Conservation (phyloP, 208 protist genomes). For the Wallacemonas sp. region DNA sequence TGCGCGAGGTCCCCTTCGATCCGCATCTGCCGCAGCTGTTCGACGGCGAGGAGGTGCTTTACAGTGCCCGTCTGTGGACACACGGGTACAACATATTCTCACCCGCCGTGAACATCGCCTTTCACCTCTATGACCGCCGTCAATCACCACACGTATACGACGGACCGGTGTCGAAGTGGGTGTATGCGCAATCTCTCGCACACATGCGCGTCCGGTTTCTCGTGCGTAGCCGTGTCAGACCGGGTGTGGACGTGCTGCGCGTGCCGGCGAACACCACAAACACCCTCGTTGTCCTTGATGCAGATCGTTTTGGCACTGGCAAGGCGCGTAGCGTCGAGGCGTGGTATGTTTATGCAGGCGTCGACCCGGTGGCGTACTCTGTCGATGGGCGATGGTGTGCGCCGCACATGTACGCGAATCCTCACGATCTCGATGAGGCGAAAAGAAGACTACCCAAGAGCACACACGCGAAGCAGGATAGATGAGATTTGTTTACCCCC, state of each 20-base stretch:
- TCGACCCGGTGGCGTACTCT: slow-evolving; percentile 44
- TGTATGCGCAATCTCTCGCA: slow-evolving; percentile 23
- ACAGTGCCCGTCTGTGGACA: slow-evolving; percentile 85
- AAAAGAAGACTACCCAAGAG: not conserved
- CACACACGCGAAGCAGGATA: not conserved
- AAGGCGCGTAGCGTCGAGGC: slow-evolving; percentile 44
- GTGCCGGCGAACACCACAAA: slow-evolving; percentile 29
- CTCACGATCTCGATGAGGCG: not conserved
- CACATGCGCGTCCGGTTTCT: slow-evolving; percentile 61
- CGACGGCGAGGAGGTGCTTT: slow-evolving; percentile 93
- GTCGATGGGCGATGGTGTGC: slow-evolving; percentile 65
- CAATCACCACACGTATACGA: slow-evolving; percentile 59
- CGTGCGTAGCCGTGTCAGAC: slow-evolving; percentile 21
- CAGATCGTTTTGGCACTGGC: slow-evolving; percentile 77
- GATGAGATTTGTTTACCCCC: not conserved
- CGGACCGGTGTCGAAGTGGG: not conserved
- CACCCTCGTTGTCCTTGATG: slow-evolving; percentile 49
- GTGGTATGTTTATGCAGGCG: slow-evolving; percentile 78
- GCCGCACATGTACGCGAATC: slow-evolving; percentile 13
- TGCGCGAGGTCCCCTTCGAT: slow-evolving; percentile 92
- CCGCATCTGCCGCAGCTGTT: slow-evolving; percentile 92
- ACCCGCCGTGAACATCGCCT: slow-evolving; percentile 64
- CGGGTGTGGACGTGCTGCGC: slow-evolving; percentile 2
- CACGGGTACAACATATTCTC: slow-evolving; percentile 91
- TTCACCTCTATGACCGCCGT: slow-evolving; percentile 74